Conservation (phyloP, 352 stramenopile species). For the Phytophthora pisi region DNA sequence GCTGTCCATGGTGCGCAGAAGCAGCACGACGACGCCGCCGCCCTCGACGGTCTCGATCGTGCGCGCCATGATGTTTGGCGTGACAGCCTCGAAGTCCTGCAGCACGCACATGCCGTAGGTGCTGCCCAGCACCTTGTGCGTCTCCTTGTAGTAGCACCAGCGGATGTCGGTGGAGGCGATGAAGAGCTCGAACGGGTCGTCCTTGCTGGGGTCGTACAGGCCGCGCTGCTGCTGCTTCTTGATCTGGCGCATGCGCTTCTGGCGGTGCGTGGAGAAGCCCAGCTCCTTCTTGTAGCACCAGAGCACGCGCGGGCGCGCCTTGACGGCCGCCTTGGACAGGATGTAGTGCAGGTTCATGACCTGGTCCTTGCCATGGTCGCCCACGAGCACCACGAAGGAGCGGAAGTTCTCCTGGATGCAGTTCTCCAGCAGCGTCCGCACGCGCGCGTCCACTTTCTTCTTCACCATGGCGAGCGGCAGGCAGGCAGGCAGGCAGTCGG, state of each 20-base stretch:
- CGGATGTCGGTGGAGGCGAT: slow-evolving; percentile 98
- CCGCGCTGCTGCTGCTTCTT: slow-evolving; percentile 95
- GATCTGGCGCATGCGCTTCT: slow-evolving; percentile 95
- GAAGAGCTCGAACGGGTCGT: slow-evolving; percentile 99
- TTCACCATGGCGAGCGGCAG: slow-evolving; percentile 91
- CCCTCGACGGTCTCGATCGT: slow-evolving; percentile 99
- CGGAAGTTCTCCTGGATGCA: slow-evolving; percentile 96
- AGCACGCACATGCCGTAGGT: slow-evolving; percentile 99
- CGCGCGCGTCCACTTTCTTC: slow-evolving; percentile 98
- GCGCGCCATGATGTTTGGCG: slow-evolving; percentile 98
- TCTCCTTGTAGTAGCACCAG: slow-evolving; percentile 99
- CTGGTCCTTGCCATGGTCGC: slow-evolving; percentile 99
- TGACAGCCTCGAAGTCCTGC: slow-evolving; percentile 99
- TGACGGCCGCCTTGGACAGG: slow-evolving; percentile 94
- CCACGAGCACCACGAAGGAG: slow-evolving; percentile 98
- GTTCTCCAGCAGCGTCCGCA: slow-evolving; percentile 98
- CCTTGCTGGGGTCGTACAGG: slow-evolving; percentile 91
- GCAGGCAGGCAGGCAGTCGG: not conserved
- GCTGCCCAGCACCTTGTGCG: slow-evolving; percentile 98
- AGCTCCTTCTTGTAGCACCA: slow-evolving; percentile 99
- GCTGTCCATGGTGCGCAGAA: slow-evolving; percentile 98
- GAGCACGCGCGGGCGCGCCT: slow-evolving; percentile 95
- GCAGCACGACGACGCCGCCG: slow-evolving; percentile 96
- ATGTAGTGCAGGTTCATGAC: slow-evolving; percentile 99
- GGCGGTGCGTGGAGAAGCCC: slow-evolving; percentile 98